Conservation (phyloP, 139 green algal genomes). For the Parachlorella kessleri region DNA sequence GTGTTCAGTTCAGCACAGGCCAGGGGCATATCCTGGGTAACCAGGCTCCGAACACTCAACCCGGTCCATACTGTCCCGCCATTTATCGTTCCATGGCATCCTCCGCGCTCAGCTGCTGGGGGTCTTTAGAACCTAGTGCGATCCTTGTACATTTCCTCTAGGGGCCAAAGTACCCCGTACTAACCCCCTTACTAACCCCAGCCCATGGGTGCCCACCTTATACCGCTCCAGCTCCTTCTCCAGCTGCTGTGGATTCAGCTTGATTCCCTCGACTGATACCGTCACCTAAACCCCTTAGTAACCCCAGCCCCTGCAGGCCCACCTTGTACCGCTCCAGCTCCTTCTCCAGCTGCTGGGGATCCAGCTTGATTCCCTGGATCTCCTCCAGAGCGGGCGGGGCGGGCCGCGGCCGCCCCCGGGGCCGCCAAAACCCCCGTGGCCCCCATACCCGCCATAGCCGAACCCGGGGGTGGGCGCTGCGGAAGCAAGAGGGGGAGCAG, state of each 20-base stretch:
- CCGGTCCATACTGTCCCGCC: too few species aligned
- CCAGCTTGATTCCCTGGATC: not conserved
- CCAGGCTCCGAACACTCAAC: too few species aligned
- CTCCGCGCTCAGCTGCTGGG: too few species aligned
- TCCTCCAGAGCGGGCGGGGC: not conserved
- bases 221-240: slow-evolving; percentile 31
- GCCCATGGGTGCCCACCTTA: slow-evolving; percentile 26
- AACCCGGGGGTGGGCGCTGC: slow-evolving; percentile 16
- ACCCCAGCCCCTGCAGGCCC: too few species aligned
- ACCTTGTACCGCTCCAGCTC: slow-evolving; percentile 32
- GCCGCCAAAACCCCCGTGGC: not conserved
- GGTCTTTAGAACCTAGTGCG: too few species aligned
- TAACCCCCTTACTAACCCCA: too few species aligned
- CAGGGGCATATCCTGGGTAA: too few species aligned
- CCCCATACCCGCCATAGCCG: slow-evolving; percentile 4
- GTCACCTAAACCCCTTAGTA: too few species aligned
- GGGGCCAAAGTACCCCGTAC: too few species aligned
- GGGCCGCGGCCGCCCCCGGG: not conserved
- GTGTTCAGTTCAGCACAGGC: too few species aligned
- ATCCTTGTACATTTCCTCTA: too few species aligned
- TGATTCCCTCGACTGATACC: not conserved
- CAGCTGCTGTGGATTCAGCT: slow-evolving; percentile 23
- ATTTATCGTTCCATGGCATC: too few species aligned
- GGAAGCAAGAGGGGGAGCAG: not conserved
- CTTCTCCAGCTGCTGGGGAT: slow-evolving; percentile 31